Conservation (phyloP, 768 basidiomycete genomes). For the Sutorius australiensis region DNA sequence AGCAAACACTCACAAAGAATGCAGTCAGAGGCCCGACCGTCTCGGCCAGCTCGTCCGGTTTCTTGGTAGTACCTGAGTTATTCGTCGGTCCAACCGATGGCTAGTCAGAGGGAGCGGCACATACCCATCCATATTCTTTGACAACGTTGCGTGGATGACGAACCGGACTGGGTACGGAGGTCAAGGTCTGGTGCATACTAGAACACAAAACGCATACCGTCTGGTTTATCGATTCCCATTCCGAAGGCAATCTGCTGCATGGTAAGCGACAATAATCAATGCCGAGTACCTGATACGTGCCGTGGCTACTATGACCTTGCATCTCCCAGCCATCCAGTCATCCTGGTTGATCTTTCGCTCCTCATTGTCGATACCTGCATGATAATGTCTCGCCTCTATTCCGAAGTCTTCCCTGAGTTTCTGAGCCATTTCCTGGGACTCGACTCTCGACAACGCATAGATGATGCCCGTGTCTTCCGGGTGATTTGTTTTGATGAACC, state of each 20-base stretch:
- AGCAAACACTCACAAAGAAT: conserved; percentile 63
- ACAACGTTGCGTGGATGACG: conserved; percentile 85
- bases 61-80: conserved; percentile 80
- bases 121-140: conserved; percentile 81
- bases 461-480: conserved; percentile 71
- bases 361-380: conserved; percentile 66
- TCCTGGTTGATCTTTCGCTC: conserved; percentile 62
- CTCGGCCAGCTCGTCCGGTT: conserved; percentile 94
- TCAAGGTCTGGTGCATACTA: neutral
- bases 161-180: conserved; percentile 63
- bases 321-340: conserved; percentile 70
- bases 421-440: conserved; percentile 79
- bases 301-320: conserved; percentile 89
- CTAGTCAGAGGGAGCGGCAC: conserved; percentile 14
- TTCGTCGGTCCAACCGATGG: neutral
- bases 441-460: conserved; percentile 68
- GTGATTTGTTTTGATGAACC: conserved; percentile 62
- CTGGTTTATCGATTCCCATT: conserved; percentile 91
- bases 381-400: conserved; percentile 74
- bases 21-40: conserved; percentile 80
- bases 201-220: conserved; percentile 44
- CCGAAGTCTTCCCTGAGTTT: conserved; percentile 55
- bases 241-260: conserved; percentile 81
- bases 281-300: conserved; percentile 38
- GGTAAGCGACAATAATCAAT: neutral